A percentile compares a stretch with the other conserved stretches of the same genome.
Evolutionary conservation across 1,284 basidiomycete genomes (phyloP).

Genomic region (Schizopora paradoxa): DNA sequence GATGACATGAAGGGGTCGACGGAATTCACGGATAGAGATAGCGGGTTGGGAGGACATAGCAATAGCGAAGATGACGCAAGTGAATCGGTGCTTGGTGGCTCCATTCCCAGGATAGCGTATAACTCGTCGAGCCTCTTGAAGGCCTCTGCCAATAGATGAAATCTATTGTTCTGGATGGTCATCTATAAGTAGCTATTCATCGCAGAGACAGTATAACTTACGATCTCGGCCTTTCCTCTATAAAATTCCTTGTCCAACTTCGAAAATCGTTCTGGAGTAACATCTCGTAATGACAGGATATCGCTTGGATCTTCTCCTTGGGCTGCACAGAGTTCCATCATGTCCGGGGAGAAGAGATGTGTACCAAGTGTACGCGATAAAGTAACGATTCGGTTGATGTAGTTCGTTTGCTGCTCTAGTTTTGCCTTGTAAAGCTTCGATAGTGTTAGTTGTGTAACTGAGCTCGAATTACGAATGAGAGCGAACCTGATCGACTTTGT

Average conservation of each 20-base stretch:
- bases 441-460: conserved; percentile 3
- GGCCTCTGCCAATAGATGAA: conserved; percentile 54
- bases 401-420: conserved; percentile 63
- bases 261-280: conserved; percentile 71
- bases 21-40: conserved; percentile 33
- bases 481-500: conserved; percentile 69
- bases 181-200: conserved; percentile 11
- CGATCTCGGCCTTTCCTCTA: conserved; percentile 74
- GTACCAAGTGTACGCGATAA: conserved; percentile 57
- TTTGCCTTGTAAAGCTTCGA: conserved; percentile 70
- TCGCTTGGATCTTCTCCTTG: conserved; percentile 38
- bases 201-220: conserved; percentile 34
- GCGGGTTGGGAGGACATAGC: conserved; percentile 30
- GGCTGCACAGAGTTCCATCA: conserved; percentile 43
- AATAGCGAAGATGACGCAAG: conserved; percentile 32
- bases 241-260: conserved; percentile 76
- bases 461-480: conserved; percentile 3
- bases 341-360: conserved; percentile 54
- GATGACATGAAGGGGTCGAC: conserved; percentile 26
- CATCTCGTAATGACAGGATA: conserved; percentile 49
- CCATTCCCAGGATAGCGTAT: conserved; percentile 71
- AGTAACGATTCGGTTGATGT: conserved; percentile 55
- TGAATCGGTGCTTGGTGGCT: conserved; percentile 47
- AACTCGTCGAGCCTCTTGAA: conserved; percentile 75
- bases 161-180: conserved; percentile 59